Conservation (phyloP, 2,329 filamentous ascomycete genomes). For the Diaporthe sp. region DNA sequence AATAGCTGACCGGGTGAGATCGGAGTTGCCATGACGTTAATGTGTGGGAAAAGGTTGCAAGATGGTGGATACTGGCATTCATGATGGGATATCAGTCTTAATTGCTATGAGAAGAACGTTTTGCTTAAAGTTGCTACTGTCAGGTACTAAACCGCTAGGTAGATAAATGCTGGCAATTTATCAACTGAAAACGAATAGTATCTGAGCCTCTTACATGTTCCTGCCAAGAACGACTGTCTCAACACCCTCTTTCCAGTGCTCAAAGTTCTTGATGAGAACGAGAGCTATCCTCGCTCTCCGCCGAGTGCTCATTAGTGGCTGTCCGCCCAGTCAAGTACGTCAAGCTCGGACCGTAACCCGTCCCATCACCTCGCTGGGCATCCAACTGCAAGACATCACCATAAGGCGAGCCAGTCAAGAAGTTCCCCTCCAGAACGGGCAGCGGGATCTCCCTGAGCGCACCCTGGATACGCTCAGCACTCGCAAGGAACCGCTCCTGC, state of each 20-base stretch:
- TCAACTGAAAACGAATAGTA: too few relatives aligned
- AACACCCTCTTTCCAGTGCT: not conserved
- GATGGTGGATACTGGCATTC: too few relatives aligned
- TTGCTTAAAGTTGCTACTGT: too few relatives aligned
- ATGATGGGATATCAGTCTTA: too few relatives aligned
- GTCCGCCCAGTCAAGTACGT: not conserved
- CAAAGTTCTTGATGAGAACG: not conserved
- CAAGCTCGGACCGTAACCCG: not conserved
- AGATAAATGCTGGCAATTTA: too few relatives aligned
- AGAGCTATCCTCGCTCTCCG: not conserved
- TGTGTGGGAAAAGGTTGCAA: too few relatives aligned
- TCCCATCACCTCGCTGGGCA: not conserved
- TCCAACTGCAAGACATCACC: not conserved
- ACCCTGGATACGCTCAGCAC: conserved; percentile 49
- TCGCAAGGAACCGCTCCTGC: conserved; percentile 50
- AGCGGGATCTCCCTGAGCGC: conserved; percentile 42
- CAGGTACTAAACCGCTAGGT: too few relatives aligned
- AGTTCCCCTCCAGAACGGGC: not conserved
- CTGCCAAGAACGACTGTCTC: too few relatives aligned
- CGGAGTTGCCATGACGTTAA: too few relatives aligned
- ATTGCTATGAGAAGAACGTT: too few relatives aligned
- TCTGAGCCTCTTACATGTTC: too few relatives aligned
- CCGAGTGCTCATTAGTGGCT: not conserved
- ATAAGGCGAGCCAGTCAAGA: not conserved
- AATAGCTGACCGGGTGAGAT: too few relatives aligned